A percentile compares a stretch with the other conserved stretches of the same genome.
Evolutionary conservation across 2,329 filamentous ascomycete genomes (phyloP).

Genomic region (Beauveria caledonica): DNA sequence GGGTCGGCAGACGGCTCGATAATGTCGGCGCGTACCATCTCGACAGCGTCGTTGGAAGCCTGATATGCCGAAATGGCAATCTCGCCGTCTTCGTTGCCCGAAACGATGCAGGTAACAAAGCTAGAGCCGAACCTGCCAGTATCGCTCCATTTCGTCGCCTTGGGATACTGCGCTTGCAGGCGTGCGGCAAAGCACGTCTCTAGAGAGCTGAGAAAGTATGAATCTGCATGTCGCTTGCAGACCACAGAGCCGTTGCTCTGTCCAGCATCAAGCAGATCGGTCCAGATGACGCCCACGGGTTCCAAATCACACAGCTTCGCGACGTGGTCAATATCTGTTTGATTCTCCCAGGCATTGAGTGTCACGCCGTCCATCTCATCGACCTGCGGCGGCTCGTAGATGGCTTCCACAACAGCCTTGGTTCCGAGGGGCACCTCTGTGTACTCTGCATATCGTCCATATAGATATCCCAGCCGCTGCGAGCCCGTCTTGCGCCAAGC

Average conservation of each 20-base stretch:
- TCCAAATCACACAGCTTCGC: constrained; percentile 78
- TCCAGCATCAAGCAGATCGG: constrained; percentile 78
- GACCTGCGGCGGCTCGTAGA: constrained; percentile 90
- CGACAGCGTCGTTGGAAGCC: constrained; percentile 87
- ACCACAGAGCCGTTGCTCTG: constrained; percentile 76
- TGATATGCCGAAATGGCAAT: constrained; percentile 91
- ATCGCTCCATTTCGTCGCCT: constrained; percentile 93
- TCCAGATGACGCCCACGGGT: constrained; percentile 88
- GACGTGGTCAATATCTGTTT: constrained; percentile 71
- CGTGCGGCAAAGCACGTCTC: constrained; percentile 86
- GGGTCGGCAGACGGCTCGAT: constrained; percentile 93
- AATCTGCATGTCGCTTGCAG: constrained; percentile 93
- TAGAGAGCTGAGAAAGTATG: constrained; percentile 85
- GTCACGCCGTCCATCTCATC: constrained; percentile 85
- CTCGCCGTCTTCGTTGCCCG: constrained; percentile 81
- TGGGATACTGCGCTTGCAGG: constrained; percentile 80
- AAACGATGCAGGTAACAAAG: constrained; percentile 92
- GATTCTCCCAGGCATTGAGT: constrained; percentile 74
- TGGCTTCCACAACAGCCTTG: constrained; percentile 92
- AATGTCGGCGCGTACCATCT: constrained; percentile 94
- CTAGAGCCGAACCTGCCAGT: constrained; percentile 90
- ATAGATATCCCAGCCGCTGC: constrained; percentile 83
- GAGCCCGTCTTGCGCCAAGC: constrained; percentile 81
- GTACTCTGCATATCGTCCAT: constrained; percentile 86
- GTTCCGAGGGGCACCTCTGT: constrained; percentile 85